These are phyloP conservation scores for Coniferiporia weirii DNA, from an alignment of 1,284 basidiomycete species.

Conservation along the genomic window DNA sequence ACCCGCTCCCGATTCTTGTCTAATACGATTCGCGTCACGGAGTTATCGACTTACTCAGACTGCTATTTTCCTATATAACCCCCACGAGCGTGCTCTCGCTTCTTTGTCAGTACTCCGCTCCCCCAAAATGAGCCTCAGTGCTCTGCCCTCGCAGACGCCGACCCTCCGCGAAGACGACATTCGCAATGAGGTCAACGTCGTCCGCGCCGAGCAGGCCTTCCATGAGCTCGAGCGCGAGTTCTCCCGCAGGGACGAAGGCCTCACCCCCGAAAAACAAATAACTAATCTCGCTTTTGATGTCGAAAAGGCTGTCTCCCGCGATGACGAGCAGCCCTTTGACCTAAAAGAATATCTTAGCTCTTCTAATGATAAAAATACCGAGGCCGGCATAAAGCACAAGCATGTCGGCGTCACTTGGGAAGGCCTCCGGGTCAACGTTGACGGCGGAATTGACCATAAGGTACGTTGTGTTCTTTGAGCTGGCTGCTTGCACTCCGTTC, in stretches of 20 bases:
- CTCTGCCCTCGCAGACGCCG: conserved; percentile 17
- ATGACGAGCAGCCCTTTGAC: conserved; percentile 48
- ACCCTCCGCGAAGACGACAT: conserved; percentile 12
- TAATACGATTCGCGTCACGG: no score
- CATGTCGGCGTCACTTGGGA: conserved; percentile 81
- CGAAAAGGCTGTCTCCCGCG: conserved; percentile 8
- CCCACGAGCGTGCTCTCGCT: neutral
- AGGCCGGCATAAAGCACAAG: conserved; percentile 77
- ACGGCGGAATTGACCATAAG: conserved; percentile 58
- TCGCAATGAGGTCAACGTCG: conserved; percentile 11
- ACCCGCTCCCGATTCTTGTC: no score
- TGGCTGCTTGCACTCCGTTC: conserved; percentile 2
- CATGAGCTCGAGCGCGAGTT: conserved; percentile 42
- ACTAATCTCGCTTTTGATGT: conserved; percentile 32
- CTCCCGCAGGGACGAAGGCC: conserved; percentile 25
- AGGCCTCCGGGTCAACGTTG: conserved; percentile 64
- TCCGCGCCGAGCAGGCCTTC: conserved; percentile 47
- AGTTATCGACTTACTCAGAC: neutral
- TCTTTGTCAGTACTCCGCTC: neutral
- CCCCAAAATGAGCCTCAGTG: conserved; percentile 6
- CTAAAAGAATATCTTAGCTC: conserved; percentile 72
- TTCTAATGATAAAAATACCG: conserved; percentile 59
- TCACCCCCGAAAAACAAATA: conserved; percentile 19
- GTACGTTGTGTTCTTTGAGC: conserved; percentile 28
- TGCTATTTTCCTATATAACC: neutral